Evolutionary conservation across 495 filamentous ascomycete genomes (phyloP).

Genomic region (Mytilinidion resinicola): DNA sequence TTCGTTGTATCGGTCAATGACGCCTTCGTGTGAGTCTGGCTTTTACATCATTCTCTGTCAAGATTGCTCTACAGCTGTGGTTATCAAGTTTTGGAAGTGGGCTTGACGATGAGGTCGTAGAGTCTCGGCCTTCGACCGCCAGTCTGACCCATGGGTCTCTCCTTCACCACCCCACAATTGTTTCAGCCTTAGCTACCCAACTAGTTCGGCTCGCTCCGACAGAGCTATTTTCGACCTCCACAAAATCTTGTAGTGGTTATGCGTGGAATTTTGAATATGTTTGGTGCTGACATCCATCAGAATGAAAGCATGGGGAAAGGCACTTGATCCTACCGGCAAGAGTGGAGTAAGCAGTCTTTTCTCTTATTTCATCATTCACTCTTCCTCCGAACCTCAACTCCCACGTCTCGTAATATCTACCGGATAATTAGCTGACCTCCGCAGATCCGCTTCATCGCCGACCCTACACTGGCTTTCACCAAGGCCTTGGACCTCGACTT

Average conservation of each 20-base stretch:
- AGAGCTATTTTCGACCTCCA: neutral
- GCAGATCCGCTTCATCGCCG: slow-evolving; percentile 82
- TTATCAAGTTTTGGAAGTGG: neutral
- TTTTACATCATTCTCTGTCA: neutral
- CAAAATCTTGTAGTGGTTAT: too few species aligned
- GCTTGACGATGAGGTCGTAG: too few species aligned
- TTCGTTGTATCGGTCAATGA: slow-evolving; percentile 94
- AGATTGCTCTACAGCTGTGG: slow-evolving; percentile 7
- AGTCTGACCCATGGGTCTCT: too few species aligned
- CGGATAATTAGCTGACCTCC: neutral
- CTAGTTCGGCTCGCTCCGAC: too few species aligned
- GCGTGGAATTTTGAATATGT: neutral
- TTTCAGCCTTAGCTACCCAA: too few species aligned
- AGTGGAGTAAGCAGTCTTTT: slow-evolving; percentile 58
- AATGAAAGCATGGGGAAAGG: slow-evolving; percentile 78
- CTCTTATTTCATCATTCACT: neutral
- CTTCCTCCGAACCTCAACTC: slow-evolving; percentile 12
- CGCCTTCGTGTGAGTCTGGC: slow-evolving; percentile 77
- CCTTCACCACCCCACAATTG: too few species aligned
- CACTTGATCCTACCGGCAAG: slow-evolving; percentile 62
- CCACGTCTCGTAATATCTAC: slow-evolving; percentile 13
- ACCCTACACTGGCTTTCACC: slow-evolving; percentile 78
- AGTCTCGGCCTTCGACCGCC: neutral
- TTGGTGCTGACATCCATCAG: slow-evolving; percentile 35
- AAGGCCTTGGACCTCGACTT: slow-evolving; percentile 78